These are phyloP conservation scores for Panicum hallii DNA, from an alignment of 202 grass and related monocot species.

Conservation along the genomic window DNA sequence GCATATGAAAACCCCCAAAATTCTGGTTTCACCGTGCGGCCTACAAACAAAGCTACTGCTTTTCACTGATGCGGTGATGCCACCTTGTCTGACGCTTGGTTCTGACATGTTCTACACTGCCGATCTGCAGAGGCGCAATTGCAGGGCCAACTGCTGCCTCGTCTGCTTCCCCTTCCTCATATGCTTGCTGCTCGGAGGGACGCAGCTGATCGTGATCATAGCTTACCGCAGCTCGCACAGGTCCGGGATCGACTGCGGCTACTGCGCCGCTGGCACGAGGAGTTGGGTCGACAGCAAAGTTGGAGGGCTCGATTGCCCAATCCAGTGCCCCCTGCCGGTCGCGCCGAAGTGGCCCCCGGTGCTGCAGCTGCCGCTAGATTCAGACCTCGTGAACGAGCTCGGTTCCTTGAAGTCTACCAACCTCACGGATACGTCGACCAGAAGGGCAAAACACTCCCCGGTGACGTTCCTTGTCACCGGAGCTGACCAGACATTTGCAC, in stretches of 20 bases:
- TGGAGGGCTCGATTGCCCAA: not conserved
- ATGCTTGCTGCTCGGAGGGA: constrained; percentile 20
- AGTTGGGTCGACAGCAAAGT: not conserved
- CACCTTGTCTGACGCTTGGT: not conserved
- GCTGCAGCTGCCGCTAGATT: constrained; percentile 4
- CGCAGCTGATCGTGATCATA: not conserved
- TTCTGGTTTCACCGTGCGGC: not conserved
- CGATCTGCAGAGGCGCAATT: constrained; percentile 30
- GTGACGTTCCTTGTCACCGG: constrained; percentile 26
- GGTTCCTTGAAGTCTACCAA: not conserved
- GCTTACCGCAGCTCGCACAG: not conserved
- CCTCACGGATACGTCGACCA: not conserved
- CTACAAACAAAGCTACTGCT: not conserved
- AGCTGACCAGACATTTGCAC: constrained; percentile 7
- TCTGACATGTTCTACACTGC: not conserved
- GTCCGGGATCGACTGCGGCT: not conserved
- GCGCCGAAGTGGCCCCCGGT: constrained; percentile 30
- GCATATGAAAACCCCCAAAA: not conserved
- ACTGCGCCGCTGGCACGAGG: not conserved
- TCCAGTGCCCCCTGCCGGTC: constrained; percentile 9
- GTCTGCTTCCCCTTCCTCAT: constrained; percentile 42
- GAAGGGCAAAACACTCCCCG: too few species aligned
- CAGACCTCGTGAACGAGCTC: not conserved
- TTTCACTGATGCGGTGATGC: not conserved
- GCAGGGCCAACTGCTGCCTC: constrained; percentile 46